Base-by-base conservation (phyloP, 2,329 filamentous ascomycete species). In the Fusarium keratoplasticum region DNA sequence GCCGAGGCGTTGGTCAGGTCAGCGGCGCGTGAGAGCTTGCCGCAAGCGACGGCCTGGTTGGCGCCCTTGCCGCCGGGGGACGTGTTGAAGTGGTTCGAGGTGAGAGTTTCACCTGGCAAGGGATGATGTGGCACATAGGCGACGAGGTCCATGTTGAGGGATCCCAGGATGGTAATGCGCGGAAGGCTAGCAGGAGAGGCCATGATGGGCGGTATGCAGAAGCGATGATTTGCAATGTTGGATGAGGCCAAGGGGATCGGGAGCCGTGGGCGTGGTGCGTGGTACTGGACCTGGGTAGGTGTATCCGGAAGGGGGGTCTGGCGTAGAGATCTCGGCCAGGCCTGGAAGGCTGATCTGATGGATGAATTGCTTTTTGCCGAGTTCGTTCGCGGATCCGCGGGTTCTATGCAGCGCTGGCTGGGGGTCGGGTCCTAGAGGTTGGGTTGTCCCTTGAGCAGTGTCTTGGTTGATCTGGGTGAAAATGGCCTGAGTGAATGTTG, bases 51-150 rank as follows among this genome's bases (percentile, higher is more conserved):
- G 69, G 95, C 95, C 86, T 98, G 96, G 86, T 98, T 98, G 70
- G 95, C 95, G 73, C 96, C 96, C 85, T 99, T 99, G 66, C 96
- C 96, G 78, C 96, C 96, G 33, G 93, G 92, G 50, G 93, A 95
- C 38, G 92, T 94, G 80, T 89, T 89, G 84, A 97, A 97, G 22
- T 90, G 91, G 74, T 87, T 91, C 57, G 94, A 90, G 3, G 94
- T 95, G 61, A 98, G 88, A 4, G 96, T 98, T 84, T 99, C 96
- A 75, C 96, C 96, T 1, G 93, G 92, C 1, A 88, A 85, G 1
- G 96, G 96, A 72, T 98, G 91, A 72, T 96, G 94, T 6, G 94
- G 87, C 36, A 96, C 96, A 78, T 94, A 92, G 44, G 95, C 95
- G 72, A 98, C 94, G 73, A 98, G 92, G 85, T 99, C 96, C 81